Evolutionary conservation across 768 basidiomycete genomes (phyloP), one percentile per base, ranked within the genome.

Genomic region (Fibroporia radiculosa): DNA sequence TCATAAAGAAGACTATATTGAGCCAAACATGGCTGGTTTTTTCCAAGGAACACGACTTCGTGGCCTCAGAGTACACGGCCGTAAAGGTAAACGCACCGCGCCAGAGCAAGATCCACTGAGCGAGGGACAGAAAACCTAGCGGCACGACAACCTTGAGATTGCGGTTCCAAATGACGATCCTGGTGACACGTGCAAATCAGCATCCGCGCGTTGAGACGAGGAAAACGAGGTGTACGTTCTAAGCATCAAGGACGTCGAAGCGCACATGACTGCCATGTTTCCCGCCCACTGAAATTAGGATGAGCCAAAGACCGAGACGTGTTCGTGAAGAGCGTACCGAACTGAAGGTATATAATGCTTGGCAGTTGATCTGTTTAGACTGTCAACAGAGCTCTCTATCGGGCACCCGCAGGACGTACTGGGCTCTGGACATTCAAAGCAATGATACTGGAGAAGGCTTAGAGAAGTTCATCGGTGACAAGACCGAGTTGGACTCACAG

Each of bases 121-220:
- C 78, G 25, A 81, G 51, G 50, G 75, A 79, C 11, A 84, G 66
- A 18, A 73, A 47, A 19, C 72, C 67, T 29, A 86, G 70, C 18
- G 71, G 64, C 19, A 73, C 53, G 11, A 77, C 58, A 32, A 84
- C 64, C n/a, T 60, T 61, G 22, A 60, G 63, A 43, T 74, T 68
- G 37, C 80, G 74, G 44, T 84, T 74, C 84, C 82, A 87, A 20
- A 87, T 68, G 8, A 82, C 82, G 37, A 85, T 71, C 3, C 80
- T 85, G 45, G n/a, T 22, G 45, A 19, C 42, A 58, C 50, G 56
- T 58, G 56, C 40, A 48, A 28, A 22, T 14, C 29, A 25, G 27
- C 18, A 28, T 14, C n/a, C 49, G 38, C 22, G 40, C 34, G 44
- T 29, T 23, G 33, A 18, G n/a, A n/a, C n/a, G n/a, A n/a, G n/a